Evolutionary conservation across 768 basidiomycete genomes (phyloP), one percentile per base, ranked within the genome.

Genomic region (Phylloporus arenicola): DNA sequence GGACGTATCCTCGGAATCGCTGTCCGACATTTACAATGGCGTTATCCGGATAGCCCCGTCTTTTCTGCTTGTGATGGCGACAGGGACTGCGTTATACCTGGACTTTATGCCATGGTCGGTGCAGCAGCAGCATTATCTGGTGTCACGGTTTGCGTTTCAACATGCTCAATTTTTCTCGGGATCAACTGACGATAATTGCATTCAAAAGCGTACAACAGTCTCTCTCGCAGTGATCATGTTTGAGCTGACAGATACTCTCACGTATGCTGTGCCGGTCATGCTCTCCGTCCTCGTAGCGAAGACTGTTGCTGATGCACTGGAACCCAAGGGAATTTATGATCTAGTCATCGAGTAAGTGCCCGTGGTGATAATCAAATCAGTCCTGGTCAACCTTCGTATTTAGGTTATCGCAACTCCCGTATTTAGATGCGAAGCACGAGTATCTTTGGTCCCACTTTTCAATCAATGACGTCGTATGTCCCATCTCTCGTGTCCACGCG

Each of bases 141-240:
- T n/a, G 94, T 97, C 14, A 97, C 95, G 46, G 84, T 92, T 51
- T 58, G 43, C 39, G 13, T 47, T 41, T 48, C 33, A n/a, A 4
- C 25, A n/a, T 47, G n/a, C 43, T n/a, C 37, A 27, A 13, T 6
- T 22, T 43, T 43, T 40, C 11, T 35, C 31, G 17, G 38, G 39
- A 24, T 33, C 7, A 29, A 45, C 49, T 58, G 53, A 51, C 34
- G 31, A 47, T 56, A 30, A 40, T 42, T 17, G 30, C 31, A 19
- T 50, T 43, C 51, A 39, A 31, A 52, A 89, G 84, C 75, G 91
- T 31, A 92, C 90, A 20, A 93, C 91, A 0, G 88, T 98, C 22
- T 94, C 92, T 0, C 78, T 97, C 49, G 92, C 92, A 4, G 96
- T 98, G 45, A 99, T 98, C 68, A 91, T 87, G 74, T 92, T 97